Evolutionary conservation across 345 rosid genomes (phyloP).

Genomic region (Syzygium jambos): DNA sequence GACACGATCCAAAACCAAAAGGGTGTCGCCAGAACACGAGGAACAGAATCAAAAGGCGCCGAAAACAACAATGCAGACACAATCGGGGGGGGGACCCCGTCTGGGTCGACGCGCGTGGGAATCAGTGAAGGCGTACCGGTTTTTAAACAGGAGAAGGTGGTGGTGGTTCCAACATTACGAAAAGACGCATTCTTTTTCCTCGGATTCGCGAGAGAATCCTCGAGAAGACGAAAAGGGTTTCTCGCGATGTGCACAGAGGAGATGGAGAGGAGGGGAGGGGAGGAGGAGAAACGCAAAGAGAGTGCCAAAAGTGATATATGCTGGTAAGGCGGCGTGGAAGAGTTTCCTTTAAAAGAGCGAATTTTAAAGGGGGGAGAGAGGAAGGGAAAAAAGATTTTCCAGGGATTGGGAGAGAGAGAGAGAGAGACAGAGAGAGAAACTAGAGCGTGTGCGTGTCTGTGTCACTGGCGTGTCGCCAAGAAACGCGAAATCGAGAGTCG

Average conservation of each 20-base stretch:
- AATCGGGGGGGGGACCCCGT: background rate
- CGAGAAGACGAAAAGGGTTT: background rate
- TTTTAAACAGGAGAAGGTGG: background rate
- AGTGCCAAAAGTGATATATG: background rate
- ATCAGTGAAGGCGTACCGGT: background rate
- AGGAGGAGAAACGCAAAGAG: background rate
- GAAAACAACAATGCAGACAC: background rate
- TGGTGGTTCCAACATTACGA: background rate
- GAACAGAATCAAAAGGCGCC: background rate
- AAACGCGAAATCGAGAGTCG: background rate
- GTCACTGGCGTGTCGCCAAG: background rate
- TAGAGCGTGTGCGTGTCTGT: background rate
- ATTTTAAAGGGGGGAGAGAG: background rate
- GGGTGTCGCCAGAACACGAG: background rate
- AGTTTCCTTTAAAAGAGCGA: background rate
- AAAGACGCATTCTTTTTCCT: background rate
- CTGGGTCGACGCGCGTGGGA: background rate
- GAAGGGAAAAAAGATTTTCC: background rate
- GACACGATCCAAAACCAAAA: background rate
- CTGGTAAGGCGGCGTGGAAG: slow-evolving; percentile 4
- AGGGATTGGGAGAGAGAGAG: background rate
- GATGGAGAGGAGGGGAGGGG: background rate
- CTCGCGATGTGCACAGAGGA: background rate
- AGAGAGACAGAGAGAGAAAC: background rate
- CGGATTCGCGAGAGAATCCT: background rate